Evolutionary conservation across 805 yeast species (phyloP), one percentile per base, ranked within the genome.

Genomic region (Yarrowia sp.): DNA sequence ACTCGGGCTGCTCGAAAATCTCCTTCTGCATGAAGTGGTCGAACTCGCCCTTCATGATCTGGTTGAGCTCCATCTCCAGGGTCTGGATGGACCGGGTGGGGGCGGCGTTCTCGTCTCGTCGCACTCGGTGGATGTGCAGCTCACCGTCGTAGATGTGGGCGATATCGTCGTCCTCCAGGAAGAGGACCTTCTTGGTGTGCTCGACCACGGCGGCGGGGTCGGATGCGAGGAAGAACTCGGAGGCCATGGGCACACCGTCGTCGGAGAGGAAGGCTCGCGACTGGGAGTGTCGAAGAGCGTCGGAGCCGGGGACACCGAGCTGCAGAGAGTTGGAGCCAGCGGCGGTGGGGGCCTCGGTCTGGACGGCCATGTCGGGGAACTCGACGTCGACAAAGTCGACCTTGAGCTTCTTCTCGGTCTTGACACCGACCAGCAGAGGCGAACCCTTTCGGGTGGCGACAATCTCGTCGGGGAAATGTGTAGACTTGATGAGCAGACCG

Each of bases 131-230:
- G 66, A 94, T 94, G 76, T 94, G 99, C 74, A 94, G 82, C 79
- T 94, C 98, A 75, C 99, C 99, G 72, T 91, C 96, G 75, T 88
- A 91, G 68, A 94, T 91, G 75, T 94, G 99, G 38, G 97, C 99
- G 75, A 94, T 91, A 77, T 94, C 99, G 73, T 94, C 97, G 76
- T 94, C 99, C 78, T 94, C 98, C 71, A 94, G 81, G 77, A 89
- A 93, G 70, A 94, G 81, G 29, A 94, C 99, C 78, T 94, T 94
- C 78, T 92, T 94, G 70, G 99, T 94, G 78, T 94, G 97, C 76
- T 92, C 93, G 63, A 94, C 82, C 53, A 94, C 97, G 21, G 99
- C 92, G 14, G 98, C 88, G 35, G 99, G 97, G 78, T 94, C 99
- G 24, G 97, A 91, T 13, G 97, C 91, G 66, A 94, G 81, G 78